Evolutionary conservation across 1,139 yeast genomes (phyloP), one percentile per base, ranked within the genome.

Genomic region (Pichia terricola): DNA sequence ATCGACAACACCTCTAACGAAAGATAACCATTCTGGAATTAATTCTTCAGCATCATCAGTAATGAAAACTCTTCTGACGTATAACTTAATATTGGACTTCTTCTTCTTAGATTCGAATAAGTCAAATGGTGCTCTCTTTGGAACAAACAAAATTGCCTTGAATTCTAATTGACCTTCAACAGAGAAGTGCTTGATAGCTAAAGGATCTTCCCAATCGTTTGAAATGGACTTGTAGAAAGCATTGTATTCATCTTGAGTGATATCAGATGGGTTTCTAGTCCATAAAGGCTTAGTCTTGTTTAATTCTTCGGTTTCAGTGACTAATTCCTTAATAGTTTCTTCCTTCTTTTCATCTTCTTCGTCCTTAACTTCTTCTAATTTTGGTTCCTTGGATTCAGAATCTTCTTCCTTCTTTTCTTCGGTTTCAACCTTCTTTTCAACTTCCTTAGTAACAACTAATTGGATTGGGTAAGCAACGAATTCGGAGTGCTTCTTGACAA

Each of bases 101-200:
- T 91, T 94, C 94, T 89, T 91, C 82, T 91, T 94, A 46, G 78
- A 68, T 77, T 94, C 98, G 65, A 94, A 94, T 67, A 95, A 78
- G 67, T 94, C 98, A 65, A 91, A 87, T 70, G 99, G 98, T 61
- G 99, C 97, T 76, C 98, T 88, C 79, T 86, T 88, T 71, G 99
- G 99, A 71, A 94, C 80, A 67, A 87, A 94, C 63, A 94, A 78
- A 65, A 94, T 91, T 53, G 98, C 97, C 76, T 85, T 88, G 81
- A 94, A 94, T 75, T 94, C 99, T 64, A 94, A 81, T 77, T 94
- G 98, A 79, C 99, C 99, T 76, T 94, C 99, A 66, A 94, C 99
- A 45, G 96, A 87, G 77, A 94, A 94, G 75, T 94, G 99, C 81
- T 94, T 94, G 60, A 91, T 97, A 57, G 97, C 97, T 68, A 91